Evolutionary conservation across 2,329 filamentous ascomycete genomes (phyloP).

Genomic region (Paracamarosporium sp.): DNA sequence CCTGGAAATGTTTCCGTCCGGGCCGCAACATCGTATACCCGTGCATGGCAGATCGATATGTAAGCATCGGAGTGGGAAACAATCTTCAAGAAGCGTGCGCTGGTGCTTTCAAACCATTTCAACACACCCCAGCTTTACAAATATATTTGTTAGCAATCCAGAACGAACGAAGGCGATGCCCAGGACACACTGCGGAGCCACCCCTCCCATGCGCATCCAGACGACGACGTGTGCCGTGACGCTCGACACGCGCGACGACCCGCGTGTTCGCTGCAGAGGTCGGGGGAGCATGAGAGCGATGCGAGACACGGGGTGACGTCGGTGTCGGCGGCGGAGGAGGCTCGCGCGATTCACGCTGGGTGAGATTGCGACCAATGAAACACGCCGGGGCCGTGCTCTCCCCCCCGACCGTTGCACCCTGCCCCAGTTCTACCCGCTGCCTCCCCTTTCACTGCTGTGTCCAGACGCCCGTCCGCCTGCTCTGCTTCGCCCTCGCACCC

Average conservation of each 20-base stretch:
- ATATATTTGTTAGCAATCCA: no score
- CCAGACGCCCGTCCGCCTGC: background rate
- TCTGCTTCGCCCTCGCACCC: background rate
- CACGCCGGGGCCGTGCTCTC: background rate
- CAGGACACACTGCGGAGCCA: background rate
- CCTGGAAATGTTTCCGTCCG: no score
- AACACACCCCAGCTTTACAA: no score
- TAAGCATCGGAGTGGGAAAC: no score
- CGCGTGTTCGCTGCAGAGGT: background rate
- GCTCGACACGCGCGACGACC: background rate
- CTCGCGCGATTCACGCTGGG: background rate
- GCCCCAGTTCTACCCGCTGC: background rate
- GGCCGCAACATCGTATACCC: no score
- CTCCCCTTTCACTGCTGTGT: slow-evolving; percentile 3
- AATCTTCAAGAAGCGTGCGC: no score
- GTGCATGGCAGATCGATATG: no score
- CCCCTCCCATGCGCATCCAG: background rate
- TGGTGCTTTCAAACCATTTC: no score
- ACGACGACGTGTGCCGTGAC: background rate
- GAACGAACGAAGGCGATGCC: background rate
- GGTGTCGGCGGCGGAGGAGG: background rate
- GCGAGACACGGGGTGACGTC: slow-evolving; percentile 1
- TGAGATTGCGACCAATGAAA: background rate
- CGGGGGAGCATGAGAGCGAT: background rate
- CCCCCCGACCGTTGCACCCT: slow-evolving; percentile 6